Conservation (phyloP, 305 asterid genomes). For the Solanum chacoense region DNA sequence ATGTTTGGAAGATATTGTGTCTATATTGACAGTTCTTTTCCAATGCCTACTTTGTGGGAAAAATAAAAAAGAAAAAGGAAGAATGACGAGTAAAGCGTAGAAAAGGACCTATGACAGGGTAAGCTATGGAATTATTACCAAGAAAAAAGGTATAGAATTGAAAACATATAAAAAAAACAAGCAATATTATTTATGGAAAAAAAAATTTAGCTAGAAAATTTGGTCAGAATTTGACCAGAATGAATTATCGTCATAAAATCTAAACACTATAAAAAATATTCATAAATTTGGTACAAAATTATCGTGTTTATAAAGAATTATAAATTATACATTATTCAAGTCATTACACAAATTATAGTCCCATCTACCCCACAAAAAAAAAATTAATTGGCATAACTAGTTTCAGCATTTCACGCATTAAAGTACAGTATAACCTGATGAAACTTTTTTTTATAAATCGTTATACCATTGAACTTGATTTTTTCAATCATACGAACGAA, state of each 20-base stretch:
- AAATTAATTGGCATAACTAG: neutral
- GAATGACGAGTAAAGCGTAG: neutral
- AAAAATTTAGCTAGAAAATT: too few relatives aligned
- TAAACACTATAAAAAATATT: neutral
- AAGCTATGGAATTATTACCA: neutral
- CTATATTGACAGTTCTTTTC: neutral
- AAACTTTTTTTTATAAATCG: too few relatives aligned
- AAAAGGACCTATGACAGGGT: neutral
- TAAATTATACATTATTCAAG: too few relatives aligned
- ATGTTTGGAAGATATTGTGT: neutral
- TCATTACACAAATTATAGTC: neutral
- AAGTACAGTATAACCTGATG: too few relatives aligned
- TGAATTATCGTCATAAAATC: too few relatives aligned
- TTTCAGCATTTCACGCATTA: too few relatives aligned
- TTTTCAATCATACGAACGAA: too few relatives aligned
- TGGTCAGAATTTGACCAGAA: too few relatives aligned
- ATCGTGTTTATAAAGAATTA: too few relatives aligned
- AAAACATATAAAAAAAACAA: neutral
- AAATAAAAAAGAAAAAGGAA: neutral
- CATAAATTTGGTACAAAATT: too few relatives aligned
- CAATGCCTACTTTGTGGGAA: neutral
- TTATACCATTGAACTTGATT: too few relatives aligned
- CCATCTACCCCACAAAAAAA: neutral
- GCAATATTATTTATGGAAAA: neutral
- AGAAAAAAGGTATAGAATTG: neutral